Evolutionary conservation across 2,329 filamentous ascomycete genomes (phyloP).

Genomic region (Fusarium denticulatum): DNA sequence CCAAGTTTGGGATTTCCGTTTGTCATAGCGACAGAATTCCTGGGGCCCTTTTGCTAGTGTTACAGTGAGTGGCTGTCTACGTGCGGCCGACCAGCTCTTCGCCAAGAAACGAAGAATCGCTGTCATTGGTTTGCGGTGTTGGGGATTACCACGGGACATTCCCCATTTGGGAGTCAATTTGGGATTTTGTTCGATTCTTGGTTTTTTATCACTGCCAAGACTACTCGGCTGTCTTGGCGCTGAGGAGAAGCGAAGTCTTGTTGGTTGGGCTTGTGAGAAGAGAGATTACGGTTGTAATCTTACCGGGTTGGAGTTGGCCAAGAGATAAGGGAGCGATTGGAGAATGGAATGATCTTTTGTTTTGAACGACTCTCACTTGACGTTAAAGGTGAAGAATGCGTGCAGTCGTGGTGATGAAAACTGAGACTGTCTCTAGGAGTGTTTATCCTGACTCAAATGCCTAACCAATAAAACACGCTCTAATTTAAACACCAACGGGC

Average conservation of each 20-base stretch:
- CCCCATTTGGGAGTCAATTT: slow-evolving; percentile 9
- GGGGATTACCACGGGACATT: slow-evolving; percentile 19
- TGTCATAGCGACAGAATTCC: slow-evolving; percentile 1
- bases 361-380: neutral
- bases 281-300: neutral
- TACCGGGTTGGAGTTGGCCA: neutral
- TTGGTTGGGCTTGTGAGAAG: neutral
- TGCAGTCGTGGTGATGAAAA: neutral
- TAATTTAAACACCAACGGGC: neutral
- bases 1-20: slow-evolving; percentile 7
- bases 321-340: slow-evolving; percentile 20
- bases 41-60: neutral
- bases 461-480: neutral
- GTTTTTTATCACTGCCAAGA: slow-evolving; percentile 25
- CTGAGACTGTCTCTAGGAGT: neutral
- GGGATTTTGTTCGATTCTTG: neutral
- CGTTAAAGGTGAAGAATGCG: neutral
- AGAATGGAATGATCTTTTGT: slow-evolving; percentile 18
- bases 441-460: neutral
- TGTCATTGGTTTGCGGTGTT: slow-evolving; percentile 12
- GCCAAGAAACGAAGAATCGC: neutral
- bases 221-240: slow-evolving; percentile 12
- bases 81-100: slow-evolving; percentile 1
- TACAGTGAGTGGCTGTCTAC: neutral
- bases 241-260: neutral